These are phyloP conservation scores for Diplodia scrobiculata DNA, from an alignment of 2,329 filamentous ascomycete species.

Conservation along the genomic window DNA sequence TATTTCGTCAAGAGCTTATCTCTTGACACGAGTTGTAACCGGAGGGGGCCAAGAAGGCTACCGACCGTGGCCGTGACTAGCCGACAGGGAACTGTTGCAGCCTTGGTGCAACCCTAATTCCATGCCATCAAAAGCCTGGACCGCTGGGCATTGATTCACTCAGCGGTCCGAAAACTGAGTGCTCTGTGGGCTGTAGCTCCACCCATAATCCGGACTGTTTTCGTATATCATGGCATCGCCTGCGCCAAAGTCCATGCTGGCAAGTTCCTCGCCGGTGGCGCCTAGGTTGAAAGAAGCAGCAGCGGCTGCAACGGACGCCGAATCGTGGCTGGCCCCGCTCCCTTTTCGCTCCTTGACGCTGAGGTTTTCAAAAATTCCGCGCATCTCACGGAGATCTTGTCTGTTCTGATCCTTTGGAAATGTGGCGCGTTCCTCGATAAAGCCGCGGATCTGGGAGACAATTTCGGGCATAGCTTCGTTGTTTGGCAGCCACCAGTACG, in stretches of 20 bases:
- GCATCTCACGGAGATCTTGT: slow-evolving; percentile 73
- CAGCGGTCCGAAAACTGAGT: slow-evolving; percentile 16
- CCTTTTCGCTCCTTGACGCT: slow-evolving; percentile 30
- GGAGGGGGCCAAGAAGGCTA: not conserved
- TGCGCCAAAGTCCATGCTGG: slow-evolving; percentile 21
- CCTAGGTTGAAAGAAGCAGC: slow-evolving; percentile 13
- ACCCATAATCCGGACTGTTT: slow-evolving; percentile 25
- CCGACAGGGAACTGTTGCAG: slow-evolving; percentile 7
- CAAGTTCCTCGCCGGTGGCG: slow-evolving; percentile 24
- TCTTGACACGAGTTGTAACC: slow-evolving; percentile 9
- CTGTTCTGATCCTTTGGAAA: slow-evolving; percentile 53
- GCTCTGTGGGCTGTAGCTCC: slow-evolving; percentile 20
- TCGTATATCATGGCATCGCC: slow-evolving; percentile 30
- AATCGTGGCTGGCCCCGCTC: slow-evolving; percentile 9
- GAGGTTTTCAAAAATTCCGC: slow-evolving; percentile 62
- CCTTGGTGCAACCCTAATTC: slow-evolving; percentile 11
- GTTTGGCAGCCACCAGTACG: slow-evolving; percentile 87
- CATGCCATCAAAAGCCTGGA: not conserved
- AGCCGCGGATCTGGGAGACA: slow-evolving; percentile 73
- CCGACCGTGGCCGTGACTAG: slow-evolving; percentile 17
- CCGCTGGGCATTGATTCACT: not conserved
- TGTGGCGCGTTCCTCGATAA: slow-evolving; percentile 74
- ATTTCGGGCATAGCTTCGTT: slow-evolving; percentile 74
- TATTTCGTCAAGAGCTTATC: slow-evolving; percentile 16
- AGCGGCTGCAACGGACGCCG: slow-evolving; percentile 9